Evolutionary conservation across 192 early-diverging fungal species (phyloP).

Genomic region (Endogone sp.): DNA sequence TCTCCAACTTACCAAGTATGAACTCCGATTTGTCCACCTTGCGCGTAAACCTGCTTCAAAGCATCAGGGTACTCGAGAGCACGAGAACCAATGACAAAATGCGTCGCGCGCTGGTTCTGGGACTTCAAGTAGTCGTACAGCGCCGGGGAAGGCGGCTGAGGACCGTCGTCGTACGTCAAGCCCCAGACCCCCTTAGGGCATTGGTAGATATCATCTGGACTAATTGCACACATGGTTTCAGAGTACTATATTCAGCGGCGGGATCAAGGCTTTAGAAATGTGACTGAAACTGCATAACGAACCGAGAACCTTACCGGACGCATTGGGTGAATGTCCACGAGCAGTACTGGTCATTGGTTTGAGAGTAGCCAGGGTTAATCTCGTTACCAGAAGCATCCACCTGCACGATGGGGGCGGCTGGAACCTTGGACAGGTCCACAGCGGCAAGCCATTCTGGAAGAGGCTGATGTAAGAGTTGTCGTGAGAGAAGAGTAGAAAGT

Average conservation of each 20-base stretch:
- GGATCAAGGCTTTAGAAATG: background rate
- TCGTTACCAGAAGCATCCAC: slow-evolving; percentile 12
- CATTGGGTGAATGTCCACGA: slow-evolving; percentile 20
- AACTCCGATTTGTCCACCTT: slow-evolving; percentile 38
- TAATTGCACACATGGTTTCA: slow-evolving; percentile 2
- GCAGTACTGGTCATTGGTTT: slow-evolving; percentile 12
- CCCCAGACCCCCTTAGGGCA: slow-evolving; percentile 37
- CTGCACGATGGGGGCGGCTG: background rate
- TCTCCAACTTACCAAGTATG: slow-evolving; percentile 27
- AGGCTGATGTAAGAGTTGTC: background rate
- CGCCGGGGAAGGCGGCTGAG: slow-evolving; percentile 13
- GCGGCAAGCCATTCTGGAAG: background rate
- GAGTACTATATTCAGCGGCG: background rate
- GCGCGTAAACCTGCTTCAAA: slow-evolving; percentile 28
- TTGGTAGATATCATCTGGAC: slow-evolving; percentile 9
- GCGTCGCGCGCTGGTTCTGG: slow-evolving; percentile 7
- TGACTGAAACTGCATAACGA: background rate
- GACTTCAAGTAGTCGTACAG: slow-evolving; percentile 21
- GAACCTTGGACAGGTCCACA: background rate
- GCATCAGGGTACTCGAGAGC: slow-evolving; percentile 37
- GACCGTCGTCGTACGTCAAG: slow-evolving; percentile 42
- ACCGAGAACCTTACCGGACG: background rate
- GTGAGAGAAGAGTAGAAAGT: background rate
- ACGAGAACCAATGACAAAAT: slow-evolving; percentile 40
- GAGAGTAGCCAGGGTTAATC: background rate